Evolutionary conservation across 2,329 filamentous ascomycete genomes (phyloP).

Genomic region (Myriosclerotinia duriaeana): DNA sequence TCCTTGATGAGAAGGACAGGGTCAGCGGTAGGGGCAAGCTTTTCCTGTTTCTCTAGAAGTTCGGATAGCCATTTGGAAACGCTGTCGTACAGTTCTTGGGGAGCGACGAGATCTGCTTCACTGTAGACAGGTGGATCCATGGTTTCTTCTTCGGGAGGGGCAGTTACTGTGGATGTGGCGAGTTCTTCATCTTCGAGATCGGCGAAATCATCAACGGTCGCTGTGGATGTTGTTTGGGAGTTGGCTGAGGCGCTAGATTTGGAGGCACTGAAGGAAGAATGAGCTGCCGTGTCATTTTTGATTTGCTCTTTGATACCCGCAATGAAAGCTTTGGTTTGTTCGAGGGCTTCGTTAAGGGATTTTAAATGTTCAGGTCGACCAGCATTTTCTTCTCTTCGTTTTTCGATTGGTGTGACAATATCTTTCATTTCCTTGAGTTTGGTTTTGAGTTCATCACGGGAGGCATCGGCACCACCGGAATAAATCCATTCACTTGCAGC

Average conservation of each 20-base stretch:
- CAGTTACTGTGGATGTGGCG: slow-evolving; percentile 38
- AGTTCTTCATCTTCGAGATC: slow-evolving; percentile 75
- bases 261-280: slow-evolving; percentile 52
- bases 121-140: slow-evolving; percentile 68
- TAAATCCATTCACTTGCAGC: slow-evolving; percentile 88
- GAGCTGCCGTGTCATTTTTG: slow-evolving; percentile 63
- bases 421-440: slow-evolving; percentile 75
- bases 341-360: slow-evolving; percentile 66
- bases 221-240: slow-evolving; percentile 42
- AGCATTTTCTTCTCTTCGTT: slow-evolving; percentile 68
- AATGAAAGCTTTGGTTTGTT: slow-evolving; percentile 69
- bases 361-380: slow-evolving; percentile 70
- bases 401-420: slow-evolving; percentile 74
- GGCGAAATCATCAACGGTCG: slow-evolving; percentile 56
- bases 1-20: slow-evolving; percentile 74
- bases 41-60: slow-evolving; percentile 68
- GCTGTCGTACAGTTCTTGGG: slow-evolving; percentile 62
- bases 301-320: slow-evolving; percentile 70
- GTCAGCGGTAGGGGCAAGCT: slow-evolving; percentile 68
- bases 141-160: slow-evolving; percentile 48
- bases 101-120: slow-evolving; percentile 65
- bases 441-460: slow-evolving; percentile 69
- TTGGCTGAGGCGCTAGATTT: slow-evolving; percentile 43
- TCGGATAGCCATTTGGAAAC: slow-evolving; percentile 73
- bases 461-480: slow-evolving; percentile 75